Base-by-base conservation (phyloP, 306 rosid genomes). In the Vigna trinervia region DNA sequence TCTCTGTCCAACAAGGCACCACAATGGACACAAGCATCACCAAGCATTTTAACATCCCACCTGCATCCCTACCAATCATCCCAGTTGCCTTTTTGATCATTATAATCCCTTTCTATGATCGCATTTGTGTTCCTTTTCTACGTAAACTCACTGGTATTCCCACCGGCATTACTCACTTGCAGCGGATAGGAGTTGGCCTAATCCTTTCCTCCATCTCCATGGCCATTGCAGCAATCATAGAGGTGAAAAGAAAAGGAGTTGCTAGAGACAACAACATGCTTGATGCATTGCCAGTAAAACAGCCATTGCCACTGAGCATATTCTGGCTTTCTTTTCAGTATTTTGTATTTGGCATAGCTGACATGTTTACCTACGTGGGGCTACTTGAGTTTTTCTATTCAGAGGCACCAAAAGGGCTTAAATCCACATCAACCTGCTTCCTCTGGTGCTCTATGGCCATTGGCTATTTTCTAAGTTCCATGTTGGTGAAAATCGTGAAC, bases 321-420 rank as follows among this genome's bases (percentile, higher is more conserved):
- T 94, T 90, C 87, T 94, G 98, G 98, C 86, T 94, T 22, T 92
- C 96, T 2, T 90, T 92, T 71, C 95, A 94, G 75, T 94, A 73
- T 89, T 92, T 94, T 83, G 86, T 94, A 52, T 92, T 94, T 78
- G 97, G 98, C 46, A 89, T 94, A 5, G 98, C 98, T 14, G 97
- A 94, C 84, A 41, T 94, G 85, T 94, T 94, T 22, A 92, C 98
- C 5, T 94, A 92, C 36, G 92, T 94, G 6, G 98, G 98, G 2
- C 80, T 94, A 13, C 96, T 94, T 5, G 87, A 94, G 78, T 94
- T 92, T 32, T 94, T 92, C 92, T 92, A 94, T 52, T 92, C 98
- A 11, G 91, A 94, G 84, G 95, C 97, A 46, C 97, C 97, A 5
- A 80, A 78, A 56, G 74, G 79, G 8, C 84, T 94, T 4, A 94